Percentiles rank a stretch among this genome's conserved stretches.
These are phyloP conservation scores for Limonium bicolor DNA, from an alignment of 148 eudicot species.

Conservation along the genomic window DNA sequence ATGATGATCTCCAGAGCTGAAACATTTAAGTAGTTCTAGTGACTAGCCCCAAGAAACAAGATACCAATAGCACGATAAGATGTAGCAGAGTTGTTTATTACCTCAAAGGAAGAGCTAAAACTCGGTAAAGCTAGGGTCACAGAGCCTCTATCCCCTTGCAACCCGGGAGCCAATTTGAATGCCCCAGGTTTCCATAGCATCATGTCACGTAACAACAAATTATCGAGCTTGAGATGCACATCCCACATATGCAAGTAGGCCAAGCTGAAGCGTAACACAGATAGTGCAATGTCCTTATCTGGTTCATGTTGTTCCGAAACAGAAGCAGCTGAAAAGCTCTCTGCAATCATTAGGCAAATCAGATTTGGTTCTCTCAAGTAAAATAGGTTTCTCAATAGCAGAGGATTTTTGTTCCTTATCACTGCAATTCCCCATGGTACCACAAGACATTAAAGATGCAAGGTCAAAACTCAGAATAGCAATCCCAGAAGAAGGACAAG, in stretches of 20 bases:
- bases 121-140: slow-evolving; percentile 78
- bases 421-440: slow-evolving; percentile 11
- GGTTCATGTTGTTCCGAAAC: too few species aligned
- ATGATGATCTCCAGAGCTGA: slow-evolving; percentile 96
- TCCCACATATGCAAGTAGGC: slow-evolving; percentile 87
- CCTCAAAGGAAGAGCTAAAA: slow-evolving; percentile 60
- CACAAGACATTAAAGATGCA: slow-evolving; percentile 43
- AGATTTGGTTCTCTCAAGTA: too few species aligned
- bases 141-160: slow-evolving; percentile 86
- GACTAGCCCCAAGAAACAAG: slow-evolving; percentile 15
- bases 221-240: slow-evolving; percentile 64
- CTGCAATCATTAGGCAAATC: too few species aligned
- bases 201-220: slow-evolving; percentile 60
- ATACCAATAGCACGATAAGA: slow-evolving; percentile 21
- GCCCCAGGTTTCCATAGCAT: slow-evolving; percentile 43
- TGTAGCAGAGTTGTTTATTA: slow-evolving; percentile 19
- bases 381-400: slow-evolving; percentile 12
- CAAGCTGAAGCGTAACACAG: slow-evolving; percentile 61
- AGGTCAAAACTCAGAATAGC: slow-evolving; percentile 69
- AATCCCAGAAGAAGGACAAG: slow-evolving; percentile 74
- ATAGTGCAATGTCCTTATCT: slow-evolving; percentile 21
- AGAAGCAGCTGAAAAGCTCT: too few species aligned
- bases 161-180: slow-evolving; percentile 62
- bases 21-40: slow-evolving; percentile 24
- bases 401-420: slow-evolving; percentile 13